These are phyloP conservation scores for Monosporascus ibericus DNA, from an alignment of 2,329 filamentous ascomycete species.

Conservation along the genomic window DNA sequence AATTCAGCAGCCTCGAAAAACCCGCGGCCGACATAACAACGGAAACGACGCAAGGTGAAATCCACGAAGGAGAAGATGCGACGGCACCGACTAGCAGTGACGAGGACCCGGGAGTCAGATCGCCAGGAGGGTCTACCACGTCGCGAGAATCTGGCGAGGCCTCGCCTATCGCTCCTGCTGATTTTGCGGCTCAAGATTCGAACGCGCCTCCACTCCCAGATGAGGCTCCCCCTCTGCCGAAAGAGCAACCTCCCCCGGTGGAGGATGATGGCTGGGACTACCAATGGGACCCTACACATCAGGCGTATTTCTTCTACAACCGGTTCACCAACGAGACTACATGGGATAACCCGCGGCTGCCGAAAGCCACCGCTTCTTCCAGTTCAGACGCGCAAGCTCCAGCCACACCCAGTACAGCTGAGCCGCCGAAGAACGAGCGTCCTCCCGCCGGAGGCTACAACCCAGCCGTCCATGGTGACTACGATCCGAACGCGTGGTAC, in stretches of 20 bases:
- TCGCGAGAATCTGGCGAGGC: slow-evolving; percentile 16
- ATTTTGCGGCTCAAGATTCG: slow-evolving; percentile 9
- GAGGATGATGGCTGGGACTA: slow-evolving; percentile 76
- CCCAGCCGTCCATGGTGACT: slow-evolving; percentile 91
- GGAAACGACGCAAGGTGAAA: neutral
- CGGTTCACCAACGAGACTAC: slow-evolving; percentile 68
- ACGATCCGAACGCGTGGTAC: slow-evolving; percentile 94
- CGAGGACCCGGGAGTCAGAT: slow-evolving; percentile 3
- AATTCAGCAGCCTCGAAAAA: too few relatives aligned
- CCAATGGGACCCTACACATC: slow-evolving; percentile 63
- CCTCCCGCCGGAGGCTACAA: slow-evolving; percentile 74
- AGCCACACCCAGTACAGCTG: slow-evolving; percentile 19
- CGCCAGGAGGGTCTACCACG: slow-evolving; percentile 6
- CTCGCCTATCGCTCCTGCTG: slow-evolving; percentile 6
- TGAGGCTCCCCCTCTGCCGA: slow-evolving; percentile 30
- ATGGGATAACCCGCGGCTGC: slow-evolving; percentile 81
- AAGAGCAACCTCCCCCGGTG: slow-evolving; percentile 26
- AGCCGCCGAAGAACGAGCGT: slow-evolving; percentile 27
- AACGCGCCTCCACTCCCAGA: slow-evolving; percentile 31
- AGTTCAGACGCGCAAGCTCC: slow-evolving; percentile 18
- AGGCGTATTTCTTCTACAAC: slow-evolving; percentile 81
- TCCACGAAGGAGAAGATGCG: neutral
- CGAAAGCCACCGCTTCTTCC: slow-evolving; percentile 31
- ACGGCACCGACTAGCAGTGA: neutral
- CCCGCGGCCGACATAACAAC: too few relatives aligned